Evolutionary conservation across 1,139 yeast species (phyloP), one percentile per base, ranked within the genome.

Genomic region (Saccharomyces hybrid): DNA sequence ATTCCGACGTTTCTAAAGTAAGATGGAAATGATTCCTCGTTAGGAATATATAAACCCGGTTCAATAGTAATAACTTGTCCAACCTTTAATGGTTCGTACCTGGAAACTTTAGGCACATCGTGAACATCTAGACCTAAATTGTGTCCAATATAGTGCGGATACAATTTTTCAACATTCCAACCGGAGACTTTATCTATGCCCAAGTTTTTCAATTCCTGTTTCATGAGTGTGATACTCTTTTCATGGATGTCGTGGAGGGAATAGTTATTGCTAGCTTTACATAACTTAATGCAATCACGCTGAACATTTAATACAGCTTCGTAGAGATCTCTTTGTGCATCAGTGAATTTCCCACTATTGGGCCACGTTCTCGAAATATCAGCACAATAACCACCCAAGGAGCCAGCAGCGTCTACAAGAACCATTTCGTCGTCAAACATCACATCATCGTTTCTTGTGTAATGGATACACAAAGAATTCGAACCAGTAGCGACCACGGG

Each of bases 291-390:
- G 66, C 96, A 88, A 54, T 79, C 75, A 67, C 86, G 86, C 64
- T 95, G 89, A 19, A 89, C 95, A 58, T 83, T 82, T 54, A 95
- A 74, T 6, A 93, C 96, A 1, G 93, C 96, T 62, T 88, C 86
- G 68, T 95, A 95, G 34, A 95, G 73, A 59, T 93, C 99, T 49
- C 77, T 78, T 70, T 95, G 99, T 1, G 96, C 83, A 3, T 75
- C 81, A 1, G 86, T 72, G 69, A 93, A 95, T 52, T 81, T 81
- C 0, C 81, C 79, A 38, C 80, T 78, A 52, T 85, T 86, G 9
- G 99, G 99, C 98, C 99, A 95, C 0, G 98, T 86, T 60, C 99
- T 78, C 1, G 98, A 90, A 49, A 95, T 93, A 70, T 95, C 99
- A 1, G 98, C 85, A 67, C 96, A 86, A 70, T 95, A 95, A 0